Conservation (phyloP, 371 early-diverging fungal species). For the Mortierella sp. region DNA sequence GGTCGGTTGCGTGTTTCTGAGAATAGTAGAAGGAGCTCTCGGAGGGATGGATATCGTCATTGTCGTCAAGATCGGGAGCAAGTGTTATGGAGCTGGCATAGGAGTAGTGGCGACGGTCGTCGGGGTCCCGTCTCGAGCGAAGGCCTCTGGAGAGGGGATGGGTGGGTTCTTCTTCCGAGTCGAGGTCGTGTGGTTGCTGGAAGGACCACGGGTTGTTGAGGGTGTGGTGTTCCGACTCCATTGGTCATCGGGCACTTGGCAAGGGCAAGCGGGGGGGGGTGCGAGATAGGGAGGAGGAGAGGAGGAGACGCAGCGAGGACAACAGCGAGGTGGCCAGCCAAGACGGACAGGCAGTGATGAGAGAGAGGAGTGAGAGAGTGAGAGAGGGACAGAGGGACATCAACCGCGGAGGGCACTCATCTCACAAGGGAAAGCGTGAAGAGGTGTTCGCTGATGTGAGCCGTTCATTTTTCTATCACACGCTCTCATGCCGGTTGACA, state of each 20-base stretch:
- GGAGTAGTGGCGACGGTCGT: slow-evolving; percentile 29
- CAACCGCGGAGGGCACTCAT: no score
- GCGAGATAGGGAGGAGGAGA: not conserved
- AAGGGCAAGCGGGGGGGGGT: not conserved
- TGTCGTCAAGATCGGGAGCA: slow-evolving; percentile 15
- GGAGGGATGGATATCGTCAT: not conserved
- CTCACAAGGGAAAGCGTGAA: no score
- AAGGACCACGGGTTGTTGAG: slow-evolving; percentile 28
- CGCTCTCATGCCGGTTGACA: no score
- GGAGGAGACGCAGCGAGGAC: not conserved
- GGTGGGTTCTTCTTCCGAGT: slow-evolving; percentile 1
- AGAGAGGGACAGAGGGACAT: no score
- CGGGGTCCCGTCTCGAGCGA: slow-evolving; percentile 6
- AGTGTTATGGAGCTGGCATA: slow-evolving; percentile 28
- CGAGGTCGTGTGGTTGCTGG: slow-evolving; percentile 9
- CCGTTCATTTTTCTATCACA: no score
- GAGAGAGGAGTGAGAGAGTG: no score
- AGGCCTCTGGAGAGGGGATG: not conserved
- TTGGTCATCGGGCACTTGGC: slow-evolving; percentile 11
- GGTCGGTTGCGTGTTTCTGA: not conserved
- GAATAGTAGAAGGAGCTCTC: not conserved
- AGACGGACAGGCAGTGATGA: no score
- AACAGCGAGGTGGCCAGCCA: no score
- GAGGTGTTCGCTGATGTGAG: no score
- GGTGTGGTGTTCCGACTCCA: slow-evolving; percentile 16